Percentiles rank a stretch among this genome's conserved stretches.
Evolutionary conservation across 2,329 filamentous ascomycete genomes (phyloP).

Genomic region (Fusarium pilosicola): DNA sequence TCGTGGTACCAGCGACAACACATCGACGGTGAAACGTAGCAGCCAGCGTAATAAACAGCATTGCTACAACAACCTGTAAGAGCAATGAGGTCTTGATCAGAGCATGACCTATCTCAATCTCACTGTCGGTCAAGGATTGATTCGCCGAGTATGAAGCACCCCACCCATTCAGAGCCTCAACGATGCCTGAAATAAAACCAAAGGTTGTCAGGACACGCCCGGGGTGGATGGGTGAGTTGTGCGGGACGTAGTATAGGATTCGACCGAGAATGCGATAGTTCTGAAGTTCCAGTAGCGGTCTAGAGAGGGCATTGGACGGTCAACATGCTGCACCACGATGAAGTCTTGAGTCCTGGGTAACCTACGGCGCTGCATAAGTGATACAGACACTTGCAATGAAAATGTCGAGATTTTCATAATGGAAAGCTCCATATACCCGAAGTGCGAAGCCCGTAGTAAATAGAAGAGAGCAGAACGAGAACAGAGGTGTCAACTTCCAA

Average conservation of each 20-base stretch:
- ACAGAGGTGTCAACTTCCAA: conserved; percentile 65
- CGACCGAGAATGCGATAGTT: conserved; percentile 71
- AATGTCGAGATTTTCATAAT: conserved; percentile 46
- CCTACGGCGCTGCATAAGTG: conserved; percentile 50
- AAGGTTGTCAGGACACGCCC: conserved; percentile 58
- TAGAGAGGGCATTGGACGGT: conserved; percentile 29
- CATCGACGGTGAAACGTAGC: conserved; percentile 60
- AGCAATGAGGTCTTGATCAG: conserved; percentile 62
- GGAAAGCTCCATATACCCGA: conserved; percentile 46
- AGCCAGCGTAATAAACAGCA: conserved; percentile 60
- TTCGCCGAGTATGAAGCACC: conserved; percentile 61
- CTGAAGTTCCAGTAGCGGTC: conserved; percentile 67
- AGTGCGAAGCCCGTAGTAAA: conserved; percentile 66
- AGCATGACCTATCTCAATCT: conserved; percentile 55
- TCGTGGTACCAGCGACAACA: conserved; percentile 48
- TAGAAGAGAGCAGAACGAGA: conserved; percentile 63
- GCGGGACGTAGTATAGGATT: conserved; percentile 66
- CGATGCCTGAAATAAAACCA: conserved; percentile 55
- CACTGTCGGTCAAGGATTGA: conserved; percentile 49
- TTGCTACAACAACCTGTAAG: conserved; percentile 65
- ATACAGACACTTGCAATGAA: conserved; percentile 51
- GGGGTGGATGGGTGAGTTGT: conserved; percentile 63
- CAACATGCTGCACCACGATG: background rate
- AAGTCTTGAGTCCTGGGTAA: background rate
- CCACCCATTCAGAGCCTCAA: conserved; percentile 59